Base-by-base conservation (phyloP, 495 filamentous ascomycete species). In the Wilcoxina mikolae region DNA sequence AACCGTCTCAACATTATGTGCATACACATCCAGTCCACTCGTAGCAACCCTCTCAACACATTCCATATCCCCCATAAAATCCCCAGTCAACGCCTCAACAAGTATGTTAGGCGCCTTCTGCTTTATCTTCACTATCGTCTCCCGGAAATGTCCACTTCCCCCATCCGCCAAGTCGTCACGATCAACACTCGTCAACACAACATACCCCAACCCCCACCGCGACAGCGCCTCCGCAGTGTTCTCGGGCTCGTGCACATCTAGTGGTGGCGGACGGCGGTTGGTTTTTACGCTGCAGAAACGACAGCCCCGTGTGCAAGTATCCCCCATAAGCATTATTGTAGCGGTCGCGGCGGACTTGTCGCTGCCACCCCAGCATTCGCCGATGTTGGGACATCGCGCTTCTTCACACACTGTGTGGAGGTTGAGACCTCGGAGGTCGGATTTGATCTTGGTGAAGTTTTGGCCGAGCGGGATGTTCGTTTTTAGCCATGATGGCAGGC, bases 321-420 rank as follows among this genome's bases (percentile, higher is more conserved):
- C 91, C 58, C 91, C 91, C 90, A 96, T 95, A 4, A 96, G 74
- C 93, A 98, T 96, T 71, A 98, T 96, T 7, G 91, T 98, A 0
- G 93, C 91, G 24, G 91, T 98, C 1, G 93, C 93, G 22, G 86
- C 81, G 46, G 80, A 77, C 71, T 94, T 95, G 68, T 83, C 78
- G 60, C 71, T 76, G 29, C 91, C 91, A 53, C 91, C 91, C 91
- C 91, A 98, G 74, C 91, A 98, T 67, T 94, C 87, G 57, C 82
- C 86, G 49, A 98, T 96, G 67, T 98, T 98, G 39, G 91, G 91
- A 68, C 91, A 98, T 27, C 88, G 78, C 15, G 91, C 91, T 71
- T 98, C 93, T 71, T 98, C 91, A 68, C 91, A 98, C 12, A 98
- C 91, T 4, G 91, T 98, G 66, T 95, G 89, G 31, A 98, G 72